Evolutionary conservation across 1,139 yeast species (phyloP).

Genomic region (Kurtzmaniella quercitrusa): DNA sequence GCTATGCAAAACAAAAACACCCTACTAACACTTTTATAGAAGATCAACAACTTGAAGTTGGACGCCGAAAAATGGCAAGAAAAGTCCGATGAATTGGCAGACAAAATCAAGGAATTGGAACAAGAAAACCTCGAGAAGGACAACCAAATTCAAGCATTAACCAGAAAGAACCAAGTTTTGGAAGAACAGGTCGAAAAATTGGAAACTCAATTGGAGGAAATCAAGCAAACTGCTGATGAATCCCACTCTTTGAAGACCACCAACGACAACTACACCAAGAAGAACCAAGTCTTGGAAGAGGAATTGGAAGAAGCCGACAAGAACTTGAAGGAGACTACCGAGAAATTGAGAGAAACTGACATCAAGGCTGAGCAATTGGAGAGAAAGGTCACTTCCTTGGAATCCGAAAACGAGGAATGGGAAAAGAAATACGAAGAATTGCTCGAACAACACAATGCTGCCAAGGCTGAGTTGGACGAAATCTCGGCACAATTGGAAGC

Average conservation of each 20-base stretch:
- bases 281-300: slow-evolving; percentile 87
- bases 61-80: slow-evolving; percentile 98
- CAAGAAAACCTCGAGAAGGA: slow-evolving; percentile 90
- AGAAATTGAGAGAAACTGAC: slow-evolving; percentile 92
- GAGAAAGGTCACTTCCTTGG: slow-evolving; percentile 89
- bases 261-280: slow-evolving; percentile 88
- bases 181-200: slow-evolving; percentile 90
- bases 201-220: slow-evolving; percentile 73
- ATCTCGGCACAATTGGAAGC: slow-evolving; percentile 91
- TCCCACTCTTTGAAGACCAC: slow-evolving; percentile 85
- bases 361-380: slow-evolving; percentile 96
- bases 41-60: slow-evolving; percentile 83
- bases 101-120: slow-evolving; percentile 82
- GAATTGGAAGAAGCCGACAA: slow-evolving; percentile 91
- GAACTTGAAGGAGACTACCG: slow-evolving; percentile 89
- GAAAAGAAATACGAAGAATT: slow-evolving; percentile 91
- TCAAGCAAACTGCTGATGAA: slow-evolving; percentile 89
- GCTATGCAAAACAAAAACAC: background rate
- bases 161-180: slow-evolving; percentile 86
- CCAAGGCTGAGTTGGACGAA: slow-evolving; percentile 90
- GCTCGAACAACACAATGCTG: slow-evolving; percentile 71
- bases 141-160: slow-evolving; percentile 88
- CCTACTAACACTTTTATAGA: slow-evolving; percentile 35
- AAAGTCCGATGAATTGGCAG: slow-evolving; percentile 83
- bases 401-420: slow-evolving; percentile 87